Conservation (phyloP, 2,329 filamentous ascomycete species). For the Daldinia sp. region DNA sequence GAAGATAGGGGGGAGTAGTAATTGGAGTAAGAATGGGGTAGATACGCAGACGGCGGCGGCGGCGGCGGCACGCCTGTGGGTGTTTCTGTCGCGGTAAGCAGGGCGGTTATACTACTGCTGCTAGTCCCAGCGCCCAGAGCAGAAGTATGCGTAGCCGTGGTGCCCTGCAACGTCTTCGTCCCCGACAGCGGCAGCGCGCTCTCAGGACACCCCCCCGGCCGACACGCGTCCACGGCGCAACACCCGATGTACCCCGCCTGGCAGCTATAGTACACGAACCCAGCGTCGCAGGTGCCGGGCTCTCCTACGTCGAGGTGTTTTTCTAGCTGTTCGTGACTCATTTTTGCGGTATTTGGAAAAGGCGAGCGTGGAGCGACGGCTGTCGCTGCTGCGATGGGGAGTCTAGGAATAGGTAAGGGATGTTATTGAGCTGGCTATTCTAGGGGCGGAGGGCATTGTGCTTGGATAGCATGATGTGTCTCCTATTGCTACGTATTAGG, state of each 20-base stretch:
- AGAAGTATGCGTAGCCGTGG: background rate
- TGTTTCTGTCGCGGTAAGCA: too few species aligned
- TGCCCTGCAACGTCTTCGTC: background rate
- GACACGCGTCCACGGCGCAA: conserved; percentile 1
- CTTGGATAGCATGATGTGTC: too few species aligned
- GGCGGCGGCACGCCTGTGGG: too few species aligned
- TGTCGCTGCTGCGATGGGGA: background rate
- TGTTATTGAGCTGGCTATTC: too few species aligned
- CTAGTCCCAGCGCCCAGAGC: background rate
- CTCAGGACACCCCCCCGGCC: background rate
- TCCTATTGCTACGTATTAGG: too few species aligned
- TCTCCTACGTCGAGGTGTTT: background rate
- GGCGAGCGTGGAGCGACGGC: background rate
- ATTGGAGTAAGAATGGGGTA: too few species aligned
- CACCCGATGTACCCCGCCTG: background rate
- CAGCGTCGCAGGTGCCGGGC: background rate
- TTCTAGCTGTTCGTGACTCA: background rate
- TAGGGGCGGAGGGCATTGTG: too few species aligned
- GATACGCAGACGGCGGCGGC: too few species aligned
- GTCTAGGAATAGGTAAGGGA: too few species aligned
- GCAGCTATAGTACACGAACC: background rate
- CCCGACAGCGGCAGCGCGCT: background rate
- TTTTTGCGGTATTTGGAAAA: background rate
- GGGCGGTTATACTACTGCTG: too few species aligned
- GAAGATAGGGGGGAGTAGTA: background rate